phyloP scores from a whole-genome alignment of 2,329 filamentous ascomycete genomes.

The Biscogniauxia mediterranea region DNA sequence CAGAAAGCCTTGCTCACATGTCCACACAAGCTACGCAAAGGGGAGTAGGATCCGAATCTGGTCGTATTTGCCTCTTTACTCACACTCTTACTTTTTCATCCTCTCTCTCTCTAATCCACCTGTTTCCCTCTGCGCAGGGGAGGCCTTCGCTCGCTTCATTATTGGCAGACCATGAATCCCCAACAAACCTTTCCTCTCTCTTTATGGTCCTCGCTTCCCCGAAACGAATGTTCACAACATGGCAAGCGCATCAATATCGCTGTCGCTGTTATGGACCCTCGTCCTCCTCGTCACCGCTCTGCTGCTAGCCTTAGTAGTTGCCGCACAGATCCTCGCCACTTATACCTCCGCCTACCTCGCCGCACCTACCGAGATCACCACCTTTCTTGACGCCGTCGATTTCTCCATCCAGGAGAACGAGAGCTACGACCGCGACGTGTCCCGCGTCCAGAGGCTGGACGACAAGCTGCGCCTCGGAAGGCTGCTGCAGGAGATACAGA shows the following conservation, averaged over 20 bases:
- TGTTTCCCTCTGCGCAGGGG: conserved; percentile 2
- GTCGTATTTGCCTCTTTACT: background rate
- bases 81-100: too few relatives aligned
- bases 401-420: conserved; percentile 64
- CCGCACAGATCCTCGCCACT: conserved; percentile 49
- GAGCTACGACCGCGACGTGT: conserved; percentile 60
- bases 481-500: conserved; percentile 66
- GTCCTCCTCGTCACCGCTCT: conserved; percentile 58
- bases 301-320: conserved; percentile 53
- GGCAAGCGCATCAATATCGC: conserved; percentile 47
- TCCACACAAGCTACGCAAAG: background rate
- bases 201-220: conserved; percentile 21
- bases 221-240: conserved; percentile 34
- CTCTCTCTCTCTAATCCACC: conserved; percentile 11
- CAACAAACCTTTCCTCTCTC: conserved; percentile 7
- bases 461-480: conserved; percentile 60
- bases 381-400: conserved; percentile 59
- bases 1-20: background rate
- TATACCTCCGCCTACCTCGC: conserved; percentile 56
- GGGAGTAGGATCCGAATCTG: background rate
- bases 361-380: conserved; percentile 56
- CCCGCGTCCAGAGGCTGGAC: conserved; percentile 56
- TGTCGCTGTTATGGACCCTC: conserved; percentile 55
- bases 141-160: conserved; percentile 1
- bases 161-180: conserved; percentile 16